Conservation (phyloP, 805 yeast genomes). For the Yarrowia osloensis region DNA sequence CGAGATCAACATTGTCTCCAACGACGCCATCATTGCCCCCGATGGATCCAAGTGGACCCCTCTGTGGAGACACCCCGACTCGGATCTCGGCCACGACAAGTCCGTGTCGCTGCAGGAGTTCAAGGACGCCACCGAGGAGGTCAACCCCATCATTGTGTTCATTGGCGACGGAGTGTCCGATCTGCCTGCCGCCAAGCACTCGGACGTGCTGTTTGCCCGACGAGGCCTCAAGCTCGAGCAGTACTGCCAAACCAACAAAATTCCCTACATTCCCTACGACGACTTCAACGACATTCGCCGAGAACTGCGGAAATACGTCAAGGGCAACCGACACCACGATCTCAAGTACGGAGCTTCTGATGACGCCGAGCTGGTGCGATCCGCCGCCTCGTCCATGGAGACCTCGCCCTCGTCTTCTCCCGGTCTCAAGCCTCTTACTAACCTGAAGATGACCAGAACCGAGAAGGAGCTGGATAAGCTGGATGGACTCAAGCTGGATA, state of each 20-base stretch:
- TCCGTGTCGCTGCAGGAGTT: conserved; percentile 47
- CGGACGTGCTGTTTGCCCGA: conserved; percentile 50
- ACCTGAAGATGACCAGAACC: conserved; percentile 24
- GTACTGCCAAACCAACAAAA: conserved; percentile 46
- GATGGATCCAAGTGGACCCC: conserved; percentile 47
- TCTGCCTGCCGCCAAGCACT: conserved; percentile 49
- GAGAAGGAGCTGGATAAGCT: conserved; percentile 28
- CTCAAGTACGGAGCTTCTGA: conserved; percentile 22
- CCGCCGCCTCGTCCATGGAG: conserved; percentile 29
- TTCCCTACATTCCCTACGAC: conserved; percentile 48
- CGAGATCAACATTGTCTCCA: conserved; percentile 47
- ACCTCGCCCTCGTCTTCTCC: conserved; percentile 25
- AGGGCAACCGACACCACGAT: conserved; percentile 30
- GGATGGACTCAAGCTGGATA: conserved; percentile 15
- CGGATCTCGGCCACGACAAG: conserved; percentile 50
- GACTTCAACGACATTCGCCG: conserved; percentile 48
- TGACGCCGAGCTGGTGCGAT: conserved; percentile 25
- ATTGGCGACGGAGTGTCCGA: conserved; percentile 62
- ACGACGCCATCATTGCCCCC: conserved; percentile 42
- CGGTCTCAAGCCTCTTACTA: conserved; percentile 25
- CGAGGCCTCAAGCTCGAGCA: conserved; percentile 47
- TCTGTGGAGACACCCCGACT: conserved; percentile 47
- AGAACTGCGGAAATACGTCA: conserved; percentile 22
- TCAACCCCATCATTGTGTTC: conserved; percentile 44
- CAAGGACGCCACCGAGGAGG: conserved; percentile 36